Evolutionary conservation across 768 basidiomycete genomes (phyloP).

Genomic region (Suillus subalutaceus): DNA sequence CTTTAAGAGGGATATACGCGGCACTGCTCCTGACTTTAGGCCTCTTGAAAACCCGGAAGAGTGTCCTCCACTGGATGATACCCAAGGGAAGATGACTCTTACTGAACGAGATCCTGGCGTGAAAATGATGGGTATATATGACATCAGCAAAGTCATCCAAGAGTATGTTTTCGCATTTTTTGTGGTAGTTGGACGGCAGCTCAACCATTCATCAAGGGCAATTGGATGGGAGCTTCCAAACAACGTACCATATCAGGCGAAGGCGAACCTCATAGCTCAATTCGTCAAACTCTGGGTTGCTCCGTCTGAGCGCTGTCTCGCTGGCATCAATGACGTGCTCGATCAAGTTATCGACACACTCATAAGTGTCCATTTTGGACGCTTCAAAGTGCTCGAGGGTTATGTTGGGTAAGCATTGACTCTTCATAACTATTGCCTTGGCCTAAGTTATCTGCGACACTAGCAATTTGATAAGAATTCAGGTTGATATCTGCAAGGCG

Average conservation of each 20-base stretch:
- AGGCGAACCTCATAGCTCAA: slow-evolving; percentile 28
- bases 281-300: slow-evolving; percentile 35
- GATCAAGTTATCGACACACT: slow-evolving; percentile 30
- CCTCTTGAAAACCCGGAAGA: slow-evolving; percentile 18
- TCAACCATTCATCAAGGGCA: slow-evolving; percentile 23
- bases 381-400: slow-evolving; percentile 38
- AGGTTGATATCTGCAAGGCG: slow-evolving; percentile 30
- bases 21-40: slow-evolving; percentile 41
- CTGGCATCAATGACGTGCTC: slow-evolving; percentile 33
- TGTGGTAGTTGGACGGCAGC: neutral
- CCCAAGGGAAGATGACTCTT: slow-evolving; percentile 13
- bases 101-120: slow-evolving; percentile 21
- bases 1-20: slow-evolving; percentile 36
- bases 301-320: slow-evolving; percentile 36
- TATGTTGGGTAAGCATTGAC: slow-evolving; percentile 38
- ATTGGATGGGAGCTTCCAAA: slow-evolving; percentile 40
- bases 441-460: slow-evolving; percentile 9
- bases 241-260: slow-evolving; percentile 38
- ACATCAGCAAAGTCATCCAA: slow-evolving; percentile 37
- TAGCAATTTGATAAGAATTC: slow-evolving; percentile 31
- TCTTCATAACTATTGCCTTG: neutral
- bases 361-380: slow-evolving; percentile 40
- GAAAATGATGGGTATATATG: slow-evolving; percentile 24
- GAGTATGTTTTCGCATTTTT: slow-evolving; percentile 24
- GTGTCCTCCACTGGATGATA: slow-evolving; percentile 16